A percentile compares a stretch with the other conserved stretches of the same genome.
These are phyloP conservation scores for Aplosporella prunicola DNA, from an alignment of 2,329 filamentous ascomycete genomes.

Conservation along the genomic window DNA sequence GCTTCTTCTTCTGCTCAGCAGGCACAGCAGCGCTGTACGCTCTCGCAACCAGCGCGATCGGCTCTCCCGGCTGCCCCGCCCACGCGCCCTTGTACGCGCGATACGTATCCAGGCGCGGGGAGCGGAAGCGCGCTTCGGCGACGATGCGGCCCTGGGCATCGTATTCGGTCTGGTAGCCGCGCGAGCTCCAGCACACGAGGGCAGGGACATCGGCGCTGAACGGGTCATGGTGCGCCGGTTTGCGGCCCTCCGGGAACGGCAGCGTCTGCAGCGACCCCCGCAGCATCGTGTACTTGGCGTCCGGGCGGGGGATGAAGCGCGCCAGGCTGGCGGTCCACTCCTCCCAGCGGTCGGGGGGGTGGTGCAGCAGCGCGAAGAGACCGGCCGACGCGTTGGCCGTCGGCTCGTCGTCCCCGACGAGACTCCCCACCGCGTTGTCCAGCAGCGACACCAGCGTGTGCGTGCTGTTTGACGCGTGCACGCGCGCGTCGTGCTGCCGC, in stretches of 20 bases:
- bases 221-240: not conserved
- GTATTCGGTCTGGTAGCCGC: slow-evolving; percentile 27
- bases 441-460: slow-evolving; percentile 45
- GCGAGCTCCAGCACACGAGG: slow-evolving; percentile 27
- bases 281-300: slow-evolving; percentile 44
- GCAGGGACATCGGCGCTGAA: too few relatives aligned
- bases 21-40: slow-evolving; percentile 13
- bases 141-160: slow-evolving; percentile 20
- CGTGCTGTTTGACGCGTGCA: slow-evolving; percentile 32
- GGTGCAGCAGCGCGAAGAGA: not conserved
- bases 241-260: not conserved
- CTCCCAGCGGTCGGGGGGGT: slow-evolving; percentile 8
- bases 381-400: slow-evolving; percentile 14
- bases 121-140: slow-evolving; percentile 25
- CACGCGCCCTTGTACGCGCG: slow-evolving; percentile 30
- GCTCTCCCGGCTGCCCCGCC: slow-evolving; percentile 21
- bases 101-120: slow-evolving; percentile 27
- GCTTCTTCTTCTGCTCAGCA: too few relatives aligned
- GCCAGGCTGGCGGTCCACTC: not conserved
- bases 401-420: slow-evolving; percentile 25
- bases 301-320: slow-evolving; percentile 37
- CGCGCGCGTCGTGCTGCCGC: slow-evolving; percentile 8
- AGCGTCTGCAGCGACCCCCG: slow-evolving; percentile 40
- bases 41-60: slow-evolving; percentile 22
- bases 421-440: slow-evolving; percentile 44